phyloP scores from a whole-genome alignment of 2,329 filamentous ascomycete species.

The Aureobasidium lini region DNA sequence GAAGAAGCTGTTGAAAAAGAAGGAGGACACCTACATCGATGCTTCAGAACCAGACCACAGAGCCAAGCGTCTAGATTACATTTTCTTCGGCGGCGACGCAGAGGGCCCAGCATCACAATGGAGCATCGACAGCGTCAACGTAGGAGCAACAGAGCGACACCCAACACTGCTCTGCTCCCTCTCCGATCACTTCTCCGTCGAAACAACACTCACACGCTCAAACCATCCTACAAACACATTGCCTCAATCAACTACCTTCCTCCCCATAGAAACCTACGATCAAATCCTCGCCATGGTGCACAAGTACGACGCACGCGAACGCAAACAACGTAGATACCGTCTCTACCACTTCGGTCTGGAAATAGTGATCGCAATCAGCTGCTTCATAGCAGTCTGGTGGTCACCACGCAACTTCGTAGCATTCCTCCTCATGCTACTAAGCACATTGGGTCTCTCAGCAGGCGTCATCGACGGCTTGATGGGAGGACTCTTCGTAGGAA shows the following conservation, averaged over 20 bases:
- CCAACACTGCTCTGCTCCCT: slow-evolving; percentile 75
- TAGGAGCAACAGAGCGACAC: slow-evolving; percentile 77
- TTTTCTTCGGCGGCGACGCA: slow-evolving; percentile 59
- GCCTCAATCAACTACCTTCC: neutral
- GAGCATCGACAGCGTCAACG: slow-evolving; percentile 61
- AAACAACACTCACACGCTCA: slow-evolving; percentile 56
- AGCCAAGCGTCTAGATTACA: slow-evolving; percentile 89
- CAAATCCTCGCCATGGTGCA: slow-evolving; percentile 65
- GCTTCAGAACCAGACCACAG: slow-evolving; percentile 59
- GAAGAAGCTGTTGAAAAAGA: slow-evolving; percentile 55
- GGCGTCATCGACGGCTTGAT: slow-evolving; percentile 81
- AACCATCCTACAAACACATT: neutral
- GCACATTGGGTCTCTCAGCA: slow-evolving; percentile 66
- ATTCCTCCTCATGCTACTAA: slow-evolving; percentile 73
- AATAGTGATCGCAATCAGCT: slow-evolving; percentile 61
- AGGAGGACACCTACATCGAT: slow-evolving; percentile 57
- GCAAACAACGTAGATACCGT: slow-evolving; percentile 63
- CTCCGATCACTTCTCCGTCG: slow-evolving; percentile 91
- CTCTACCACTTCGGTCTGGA: slow-evolving; percentile 65
- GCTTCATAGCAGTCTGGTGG: slow-evolving; percentile 81
- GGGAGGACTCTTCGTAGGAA: slow-evolving; percentile 76
- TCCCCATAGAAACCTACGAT: slow-evolving; percentile 45
- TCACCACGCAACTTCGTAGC: slow-evolving; percentile 65
- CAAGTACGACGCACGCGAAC: slow-evolving; percentile 63
- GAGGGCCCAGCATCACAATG: slow-evolving; percentile 44